These are phyloP conservation scores for Paramyrothecium sp. DNA, from an alignment of 2,329 filamentous ascomycete species.

Conservation along the genomic window DNA sequence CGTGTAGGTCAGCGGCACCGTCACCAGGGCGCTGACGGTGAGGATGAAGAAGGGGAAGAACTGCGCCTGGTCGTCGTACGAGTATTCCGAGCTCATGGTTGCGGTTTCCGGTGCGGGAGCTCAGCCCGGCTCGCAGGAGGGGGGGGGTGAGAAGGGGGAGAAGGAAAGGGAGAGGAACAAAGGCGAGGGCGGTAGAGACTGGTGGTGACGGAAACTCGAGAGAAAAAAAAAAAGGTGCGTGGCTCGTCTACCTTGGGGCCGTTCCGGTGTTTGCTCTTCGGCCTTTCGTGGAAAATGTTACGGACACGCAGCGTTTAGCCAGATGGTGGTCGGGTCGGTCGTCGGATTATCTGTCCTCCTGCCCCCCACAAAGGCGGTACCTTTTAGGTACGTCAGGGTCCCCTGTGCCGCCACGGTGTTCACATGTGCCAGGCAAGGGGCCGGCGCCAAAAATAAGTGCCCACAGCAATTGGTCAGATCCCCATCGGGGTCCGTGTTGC, in stretches of 20 bases:
- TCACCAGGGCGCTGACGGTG: constrained; percentile 83
- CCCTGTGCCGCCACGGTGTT: constrained; percentile 31
- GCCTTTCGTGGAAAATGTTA: constrained; percentile 23
- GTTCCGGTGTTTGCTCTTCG: constrained; percentile 7
- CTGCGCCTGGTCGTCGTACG: constrained; percentile 96
- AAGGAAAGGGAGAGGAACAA: constrained; percentile 5
- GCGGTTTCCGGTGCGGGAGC: constrained; percentile 29
- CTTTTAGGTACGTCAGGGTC: constrained; percentile 2
- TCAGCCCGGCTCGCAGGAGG: constrained; percentile 25
- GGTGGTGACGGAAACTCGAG: constrained; percentile 10
- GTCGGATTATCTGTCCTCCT: constrained; percentile 31
- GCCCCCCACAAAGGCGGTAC: constrained; percentile 4
- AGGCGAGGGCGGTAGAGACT: background rate
- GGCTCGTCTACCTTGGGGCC: background rate
- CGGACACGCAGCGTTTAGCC: constrained; percentile 24
- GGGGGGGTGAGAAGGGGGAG: background rate
- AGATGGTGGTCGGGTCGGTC: constrained; percentile 16
- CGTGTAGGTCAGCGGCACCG: constrained; percentile 85
- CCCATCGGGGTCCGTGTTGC: background rate
- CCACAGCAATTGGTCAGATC: background rate
- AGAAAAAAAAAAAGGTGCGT: constrained; percentile 4
- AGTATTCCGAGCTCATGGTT: constrained; percentile 92
- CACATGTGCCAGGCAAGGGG: constrained; percentile 18
- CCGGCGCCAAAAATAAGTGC: background rate
- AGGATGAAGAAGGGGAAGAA: constrained; percentile 99